phyloP scores from a whole-genome alignment of 1,284 basidiomycete species.

The Cutaneotrichosporon sp. region DNA sequence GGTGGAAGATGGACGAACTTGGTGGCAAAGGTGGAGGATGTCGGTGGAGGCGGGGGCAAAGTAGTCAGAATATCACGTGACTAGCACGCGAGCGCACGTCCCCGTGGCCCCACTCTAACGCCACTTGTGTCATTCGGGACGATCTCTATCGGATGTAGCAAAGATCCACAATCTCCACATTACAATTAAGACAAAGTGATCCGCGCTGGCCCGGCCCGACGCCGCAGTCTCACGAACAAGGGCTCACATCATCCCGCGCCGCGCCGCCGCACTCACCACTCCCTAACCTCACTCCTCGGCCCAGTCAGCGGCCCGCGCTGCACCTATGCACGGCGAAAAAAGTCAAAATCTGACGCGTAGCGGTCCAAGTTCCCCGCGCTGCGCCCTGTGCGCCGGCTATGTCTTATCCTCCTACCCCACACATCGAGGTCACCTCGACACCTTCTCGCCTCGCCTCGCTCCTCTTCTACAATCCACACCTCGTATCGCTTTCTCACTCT shows the following conservation, averaged over 20 bases:
- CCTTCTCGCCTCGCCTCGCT: not conserved
- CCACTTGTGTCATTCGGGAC: too few relatives aligned
- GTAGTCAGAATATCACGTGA: too few relatives aligned
- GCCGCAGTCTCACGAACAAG: not conserved
- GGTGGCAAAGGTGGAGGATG: not conserved
- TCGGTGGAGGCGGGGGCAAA: not conserved
- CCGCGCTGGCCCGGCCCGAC: not conserved
- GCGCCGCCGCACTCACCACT: not conserved
- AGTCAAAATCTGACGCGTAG: conserved; percentile 1
- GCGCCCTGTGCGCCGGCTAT: not conserved
- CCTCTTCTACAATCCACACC: not conserved
- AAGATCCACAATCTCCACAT: too few relatives aligned
- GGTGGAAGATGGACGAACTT: not conserved
- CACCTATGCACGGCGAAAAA: not conserved
- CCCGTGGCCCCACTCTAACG: too few relatives aligned
- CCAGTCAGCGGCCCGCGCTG: too few relatives aligned
- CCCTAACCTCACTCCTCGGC: too few relatives aligned
- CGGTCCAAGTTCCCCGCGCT: not conserved
- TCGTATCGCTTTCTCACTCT: not conserved
- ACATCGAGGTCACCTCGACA: not conserved
- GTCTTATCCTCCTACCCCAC: not conserved
- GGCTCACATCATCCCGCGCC: not conserved
- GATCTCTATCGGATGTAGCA: too few relatives aligned
- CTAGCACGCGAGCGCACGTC: too few relatives aligned
- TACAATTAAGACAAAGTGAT: too few relatives aligned